Base-by-base conservation (phyloP, 1,284 basidiomycete species). In the Schizophyllum commune region DNA sequence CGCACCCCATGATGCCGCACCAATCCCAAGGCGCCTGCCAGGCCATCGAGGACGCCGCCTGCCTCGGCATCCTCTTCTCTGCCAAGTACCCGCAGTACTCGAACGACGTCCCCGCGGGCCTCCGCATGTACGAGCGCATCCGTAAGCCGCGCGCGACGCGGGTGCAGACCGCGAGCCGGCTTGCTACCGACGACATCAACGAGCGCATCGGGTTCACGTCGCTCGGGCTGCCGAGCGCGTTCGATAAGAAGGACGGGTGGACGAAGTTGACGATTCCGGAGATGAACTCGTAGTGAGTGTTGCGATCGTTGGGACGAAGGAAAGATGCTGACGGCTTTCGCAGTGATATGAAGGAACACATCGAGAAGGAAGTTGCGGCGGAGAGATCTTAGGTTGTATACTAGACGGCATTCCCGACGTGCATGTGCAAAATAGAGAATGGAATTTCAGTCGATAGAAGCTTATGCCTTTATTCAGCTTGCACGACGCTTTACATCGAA, bases 11-110 rank as follows among this genome's bases (percentile, higher is more conserved):
- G 39, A 47, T 47, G 39, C 72, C 71, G 6, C 72, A 73, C 59
- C 70, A 72, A 60, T 71, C 70, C 19, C 72, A 71, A 57, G 73
- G 73, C 19, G 73, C 73, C 32, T 73, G 73, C 60, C 70, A 72
- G 58, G 73, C 72, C 1, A 72, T 74, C 57, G 73, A 74, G 62
- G 73, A 74, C 57, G 73, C 73, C 17, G 72, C 69, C 1, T 72
- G 73, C 1, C 68, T 74, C 3, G 72, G 73, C 5, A 69, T 74
- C 57, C 71, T 74, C 57, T 74, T 74, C 61, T 73, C 72, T 6
- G 58, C 63, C 27, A 68, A 69, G 52, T 70, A 71, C 61, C 39
- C 39, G 13, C 56, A 65, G 33, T 73, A 71, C 61, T 71, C 72
- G 19, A 53, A 65, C 21, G 65, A 72, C 59, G 60, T 73, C 17